phyloP scores from a whole-genome alignment of 257 asterid species.

The Cinchona pubescens region DNA sequence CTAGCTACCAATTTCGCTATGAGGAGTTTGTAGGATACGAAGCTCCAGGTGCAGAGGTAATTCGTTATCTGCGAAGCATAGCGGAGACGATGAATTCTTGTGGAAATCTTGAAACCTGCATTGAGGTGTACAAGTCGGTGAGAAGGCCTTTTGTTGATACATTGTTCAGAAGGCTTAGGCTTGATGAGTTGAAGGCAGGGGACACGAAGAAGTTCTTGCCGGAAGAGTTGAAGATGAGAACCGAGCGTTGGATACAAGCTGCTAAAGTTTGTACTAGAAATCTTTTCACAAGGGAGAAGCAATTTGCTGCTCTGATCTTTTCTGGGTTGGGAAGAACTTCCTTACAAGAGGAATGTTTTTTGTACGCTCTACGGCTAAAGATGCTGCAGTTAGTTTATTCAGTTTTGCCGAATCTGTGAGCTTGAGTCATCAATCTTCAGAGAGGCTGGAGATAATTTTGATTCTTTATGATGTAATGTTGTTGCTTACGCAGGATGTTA shows the following conservation, averaged over 20 bases:
- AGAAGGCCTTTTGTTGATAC: constrained; percentile 14
- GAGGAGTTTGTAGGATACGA: constrained; percentile 19
- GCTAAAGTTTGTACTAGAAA: constrained; percentile 61
- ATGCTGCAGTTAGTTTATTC: constrained; percentile 61
- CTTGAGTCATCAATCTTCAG: constrained; percentile 58
- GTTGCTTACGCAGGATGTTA: constrained; percentile 8
- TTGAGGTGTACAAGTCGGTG: constrained; percentile 63
- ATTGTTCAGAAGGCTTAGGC: constrained; percentile 32
- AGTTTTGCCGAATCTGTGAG: constrained; percentile 80
- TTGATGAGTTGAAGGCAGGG: constrained; percentile 47
- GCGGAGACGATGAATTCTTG: constrained; percentile 66
- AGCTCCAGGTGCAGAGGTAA: constrained; percentile 14
- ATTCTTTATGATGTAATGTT: constrained; percentile 8
- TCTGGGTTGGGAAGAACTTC: constrained; percentile 41
- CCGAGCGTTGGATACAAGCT: constrained; percentile 73
- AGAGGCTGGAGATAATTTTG: constrained; percentile 36
- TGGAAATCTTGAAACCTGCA: constrained; percentile 58
- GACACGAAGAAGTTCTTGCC: constrained; percentile 50
- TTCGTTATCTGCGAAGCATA: constrained; percentile 47
- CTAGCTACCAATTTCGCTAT: constrained; percentile 19
- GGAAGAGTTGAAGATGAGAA: constrained; percentile 69
- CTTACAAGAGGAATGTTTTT: constrained; percentile 38
- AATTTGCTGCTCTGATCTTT: constrained; percentile 64
- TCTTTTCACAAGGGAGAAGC: constrained; percentile 67
- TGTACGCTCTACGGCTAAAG: constrained; percentile 63